Conservation (phyloP, 1,284 basidiomycete species). For the Trichosporon sp. region DNA sequence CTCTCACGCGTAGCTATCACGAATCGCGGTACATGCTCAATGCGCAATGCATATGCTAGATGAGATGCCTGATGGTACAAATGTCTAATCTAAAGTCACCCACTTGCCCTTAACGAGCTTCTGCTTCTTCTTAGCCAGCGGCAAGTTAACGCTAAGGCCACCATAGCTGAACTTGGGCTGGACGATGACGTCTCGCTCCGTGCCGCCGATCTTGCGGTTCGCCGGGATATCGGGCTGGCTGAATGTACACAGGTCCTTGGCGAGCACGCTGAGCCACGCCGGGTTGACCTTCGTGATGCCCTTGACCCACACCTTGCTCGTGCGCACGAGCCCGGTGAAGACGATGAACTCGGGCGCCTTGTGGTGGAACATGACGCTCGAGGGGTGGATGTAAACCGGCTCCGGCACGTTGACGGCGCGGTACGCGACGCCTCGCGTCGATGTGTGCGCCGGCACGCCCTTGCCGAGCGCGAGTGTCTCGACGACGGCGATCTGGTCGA, state of each 20-base stretch:
- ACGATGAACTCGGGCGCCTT: slow-evolving; percentile 82
- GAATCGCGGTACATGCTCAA: background rate
- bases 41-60: background rate
- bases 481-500: slow-evolving; percentile 91
- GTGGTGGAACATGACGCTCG: slow-evolving; percentile 65
- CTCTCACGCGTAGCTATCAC: too few species aligned
- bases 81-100: slow-evolving; percentile 36
- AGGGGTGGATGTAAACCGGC: slow-evolving; percentile 90
- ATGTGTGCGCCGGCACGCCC: slow-evolving; percentile 59
- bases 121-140: slow-evolving; percentile 59
- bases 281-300: slow-evolving; percentile 83
- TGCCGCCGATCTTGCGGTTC: slow-evolving; percentile 28
- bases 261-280: slow-evolving; percentile 78
- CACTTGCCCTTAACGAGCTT: slow-evolving; percentile 46
- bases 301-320: slow-evolving; percentile 72
- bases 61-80: slow-evolving; percentile 15
- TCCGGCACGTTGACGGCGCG: slow-evolving; percentile 72
- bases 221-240: slow-evolving; percentile 57
- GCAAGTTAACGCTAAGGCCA: slow-evolving; percentile 75
- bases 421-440: slow-evolving; percentile 76
- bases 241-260: slow-evolving; percentile 75
- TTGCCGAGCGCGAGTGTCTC: slow-evolving; percentile 68
- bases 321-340: slow-evolving; percentile 73
- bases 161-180: slow-evolving; percentile 68
- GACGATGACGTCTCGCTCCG: slow-evolving; percentile 53